Percentiles rank a stretch among this genome's conserved stretches.
These are phyloP conservation scores for Hypoxylon lienhwacheense DNA, from an alignment of 495 filamentous ascomycete species.

Conservation along the genomic window DNA sequence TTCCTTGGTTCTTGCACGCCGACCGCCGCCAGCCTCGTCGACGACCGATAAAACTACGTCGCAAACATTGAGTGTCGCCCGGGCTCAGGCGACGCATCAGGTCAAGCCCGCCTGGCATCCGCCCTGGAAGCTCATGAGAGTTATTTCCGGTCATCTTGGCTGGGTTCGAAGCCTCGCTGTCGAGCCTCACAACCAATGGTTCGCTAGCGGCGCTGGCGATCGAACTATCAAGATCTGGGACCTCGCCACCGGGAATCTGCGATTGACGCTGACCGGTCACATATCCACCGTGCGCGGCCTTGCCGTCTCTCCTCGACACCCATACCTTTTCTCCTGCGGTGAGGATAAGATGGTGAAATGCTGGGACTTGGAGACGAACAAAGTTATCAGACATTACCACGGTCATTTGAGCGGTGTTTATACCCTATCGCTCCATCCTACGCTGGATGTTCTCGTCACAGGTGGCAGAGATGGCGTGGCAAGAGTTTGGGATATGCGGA, in stretches of 20 bases:
- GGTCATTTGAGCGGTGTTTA: constrained; percentile 97
- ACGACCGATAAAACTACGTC: constrained; percentile 25
- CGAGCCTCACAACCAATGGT: constrained; percentile 97
- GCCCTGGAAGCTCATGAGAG: constrained; percentile 97
- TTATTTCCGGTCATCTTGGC: constrained; percentile 93
- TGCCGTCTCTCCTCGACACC: constrained; percentile 90
- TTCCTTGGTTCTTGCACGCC: constrained; percentile 59
- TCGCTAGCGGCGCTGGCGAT: constrained; percentile 93
- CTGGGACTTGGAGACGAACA: constrained; percentile 98
- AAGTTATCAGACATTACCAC: constrained; percentile 98
- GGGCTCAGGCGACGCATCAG: constrained; percentile 69
- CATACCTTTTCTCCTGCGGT: constrained; percentile 95
- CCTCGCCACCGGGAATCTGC: constrained; percentile 77
- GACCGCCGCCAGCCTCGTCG: constrained; percentile 13
- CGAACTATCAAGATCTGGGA: constrained; percentile 99
- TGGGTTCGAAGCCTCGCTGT: constrained; percentile 93
- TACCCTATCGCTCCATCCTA: constrained; percentile 86
- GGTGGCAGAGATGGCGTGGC: constrained; percentile 93
- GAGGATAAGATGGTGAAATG: constrained; percentile 99
- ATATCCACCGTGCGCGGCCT: constrained; percentile 95
- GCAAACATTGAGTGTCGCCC: constrained; percentile 58
- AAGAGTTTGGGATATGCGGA: constrained; percentile 98
- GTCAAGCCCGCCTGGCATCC: constrained; percentile 90
- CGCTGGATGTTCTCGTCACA: constrained; percentile 90
- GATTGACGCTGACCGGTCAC: constrained; percentile 91